Conservation (phyloP, 176 grass and related monocot species). For the Microstegium vimineum region DNA sequence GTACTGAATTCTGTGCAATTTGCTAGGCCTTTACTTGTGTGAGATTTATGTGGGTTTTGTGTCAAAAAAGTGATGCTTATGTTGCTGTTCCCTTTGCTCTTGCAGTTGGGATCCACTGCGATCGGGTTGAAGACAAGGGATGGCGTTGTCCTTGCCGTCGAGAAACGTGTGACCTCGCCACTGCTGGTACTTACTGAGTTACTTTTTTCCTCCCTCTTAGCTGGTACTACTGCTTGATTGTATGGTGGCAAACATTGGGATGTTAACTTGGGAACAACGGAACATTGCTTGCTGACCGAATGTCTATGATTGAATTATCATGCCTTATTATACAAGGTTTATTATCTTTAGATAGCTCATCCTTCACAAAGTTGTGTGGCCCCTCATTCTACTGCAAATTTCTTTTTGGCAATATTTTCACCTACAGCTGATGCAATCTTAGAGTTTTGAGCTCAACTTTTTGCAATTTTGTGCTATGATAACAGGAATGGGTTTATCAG, state of each 20-base stretch:
- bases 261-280: background rate
- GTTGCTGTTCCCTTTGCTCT: background rate
- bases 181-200: slow-evolving; percentile 54
- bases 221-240: background rate
- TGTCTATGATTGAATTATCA: background rate
- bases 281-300: background rate
- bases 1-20: background rate
- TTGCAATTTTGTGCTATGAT: background rate
- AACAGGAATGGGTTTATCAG: background rate
- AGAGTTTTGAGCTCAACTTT: background rate
- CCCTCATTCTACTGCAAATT: background rate
- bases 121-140: slow-evolving; percentile 92
- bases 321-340: background rate
- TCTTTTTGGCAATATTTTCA: background rate
- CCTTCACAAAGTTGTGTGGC: background rate
- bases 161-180: slow-evolving; percentile 93
- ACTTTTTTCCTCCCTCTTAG: background rate
- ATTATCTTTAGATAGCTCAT: background rate
- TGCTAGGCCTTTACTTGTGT: background rate
- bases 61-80: background rate
- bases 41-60: background rate
- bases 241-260: background rate
- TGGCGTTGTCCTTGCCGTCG: slow-evolving; percentile 84
- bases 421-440: background rate
- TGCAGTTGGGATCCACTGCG: slow-evolving; percentile 85